Evolutionary conservation across 2,329 filamentous ascomycete genomes (phyloP).

Genomic region (Sclerotinia subarctica): DNA sequence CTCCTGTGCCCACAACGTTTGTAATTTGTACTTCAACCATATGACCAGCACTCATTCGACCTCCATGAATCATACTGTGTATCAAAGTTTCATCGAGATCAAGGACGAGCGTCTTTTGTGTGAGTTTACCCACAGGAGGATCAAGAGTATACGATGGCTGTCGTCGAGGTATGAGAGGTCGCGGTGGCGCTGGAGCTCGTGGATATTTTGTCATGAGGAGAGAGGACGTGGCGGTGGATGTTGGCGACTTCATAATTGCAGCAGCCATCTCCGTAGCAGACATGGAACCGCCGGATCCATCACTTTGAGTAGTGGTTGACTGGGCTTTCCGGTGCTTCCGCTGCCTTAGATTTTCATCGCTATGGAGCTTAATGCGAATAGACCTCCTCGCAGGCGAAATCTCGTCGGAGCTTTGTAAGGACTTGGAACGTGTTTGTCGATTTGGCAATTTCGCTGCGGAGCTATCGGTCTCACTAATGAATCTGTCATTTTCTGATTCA

Average conservation of each 20-base stretch:
- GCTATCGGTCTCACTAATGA: conserved; percentile 29
- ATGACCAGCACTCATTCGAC: conserved; percentile 91
- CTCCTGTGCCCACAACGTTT: conserved; percentile 63
- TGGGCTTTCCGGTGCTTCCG: conserved; percentile 66
- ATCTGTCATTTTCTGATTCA: conserved; percentile 55
- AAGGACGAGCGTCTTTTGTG: conserved; percentile 89
- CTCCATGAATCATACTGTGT: conserved; percentile 95
- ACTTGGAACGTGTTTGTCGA: conserved; percentile 63
- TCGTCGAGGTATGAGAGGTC: conserved; percentile 82
- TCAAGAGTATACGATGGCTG: conserved; percentile 79
- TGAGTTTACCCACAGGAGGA: conserved; percentile 49
- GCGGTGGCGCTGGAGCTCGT: conserved; percentile 80
- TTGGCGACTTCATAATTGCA: conserved; percentile 88
- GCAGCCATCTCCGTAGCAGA: conserved; percentile 52
- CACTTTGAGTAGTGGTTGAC: conserved; percentile 45
- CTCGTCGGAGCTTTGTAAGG: conserved; percentile 58
- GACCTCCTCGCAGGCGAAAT: conserved; percentile 68
- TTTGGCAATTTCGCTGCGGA: conserved; percentile 23
- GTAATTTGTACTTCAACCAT: conserved; percentile 97
- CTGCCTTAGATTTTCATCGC: conserved; percentile 70
- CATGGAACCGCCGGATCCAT: conserved; percentile 37
- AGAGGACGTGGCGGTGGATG: conserved; percentile 65
- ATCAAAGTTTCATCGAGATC: conserved; percentile 97
- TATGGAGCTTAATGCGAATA: conserved; percentile 86
- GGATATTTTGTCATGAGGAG: conserved; percentile 81